Evolutionary conservation across 306 rosid genomes (phyloP).

Genomic region (Cicer yamashitae): DNA sequence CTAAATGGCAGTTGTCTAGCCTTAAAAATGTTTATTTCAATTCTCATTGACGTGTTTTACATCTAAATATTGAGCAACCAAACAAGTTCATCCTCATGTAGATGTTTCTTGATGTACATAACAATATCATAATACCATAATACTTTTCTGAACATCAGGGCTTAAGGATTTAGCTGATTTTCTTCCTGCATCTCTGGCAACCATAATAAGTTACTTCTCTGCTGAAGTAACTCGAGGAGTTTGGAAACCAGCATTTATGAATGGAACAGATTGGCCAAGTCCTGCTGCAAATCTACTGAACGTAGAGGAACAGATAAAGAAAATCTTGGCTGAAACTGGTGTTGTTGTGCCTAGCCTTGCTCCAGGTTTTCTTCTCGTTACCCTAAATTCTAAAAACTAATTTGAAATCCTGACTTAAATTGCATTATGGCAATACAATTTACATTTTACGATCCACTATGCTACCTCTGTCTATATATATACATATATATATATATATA

Average conservation of each 20-base stretch:
- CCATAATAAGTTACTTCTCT: conserved; percentile 93
- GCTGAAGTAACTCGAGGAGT: conserved; percentile 95
- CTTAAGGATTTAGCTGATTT: conserved; percentile 97
- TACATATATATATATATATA: no score
- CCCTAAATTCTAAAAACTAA: conserved; percentile 10
- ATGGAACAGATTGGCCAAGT: conserved; percentile 99
- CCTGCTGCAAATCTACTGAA: conserved; percentile 86
- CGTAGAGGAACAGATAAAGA: conserved; percentile 92
- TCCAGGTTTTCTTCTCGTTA: conserved; percentile 63
- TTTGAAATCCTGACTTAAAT: conserved; percentile 11
- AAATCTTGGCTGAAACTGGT: conserved; percentile 94
- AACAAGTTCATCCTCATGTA: conserved; percentile 37
- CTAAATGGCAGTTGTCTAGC: conserved; percentile 25
- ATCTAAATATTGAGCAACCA: conserved; percentile 29
- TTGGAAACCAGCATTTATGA: conserved; percentile 95
- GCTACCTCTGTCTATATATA: no score
- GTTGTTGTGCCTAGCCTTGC: conserved; percentile 93
- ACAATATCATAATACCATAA: conserved; percentile 23
- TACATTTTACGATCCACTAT: not conserved
- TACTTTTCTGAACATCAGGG: conserved; percentile 60
- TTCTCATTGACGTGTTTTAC: conserved; percentile 3
- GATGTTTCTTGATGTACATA: conserved; percentile 25
- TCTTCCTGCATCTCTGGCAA: conserved; percentile 96
- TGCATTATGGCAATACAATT: conserved; percentile 28
- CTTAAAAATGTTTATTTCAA: conserved; percentile 22